Base-by-base conservation (phyloP, 108 stramenopile species). In the Skeletonema costatum region DNA sequence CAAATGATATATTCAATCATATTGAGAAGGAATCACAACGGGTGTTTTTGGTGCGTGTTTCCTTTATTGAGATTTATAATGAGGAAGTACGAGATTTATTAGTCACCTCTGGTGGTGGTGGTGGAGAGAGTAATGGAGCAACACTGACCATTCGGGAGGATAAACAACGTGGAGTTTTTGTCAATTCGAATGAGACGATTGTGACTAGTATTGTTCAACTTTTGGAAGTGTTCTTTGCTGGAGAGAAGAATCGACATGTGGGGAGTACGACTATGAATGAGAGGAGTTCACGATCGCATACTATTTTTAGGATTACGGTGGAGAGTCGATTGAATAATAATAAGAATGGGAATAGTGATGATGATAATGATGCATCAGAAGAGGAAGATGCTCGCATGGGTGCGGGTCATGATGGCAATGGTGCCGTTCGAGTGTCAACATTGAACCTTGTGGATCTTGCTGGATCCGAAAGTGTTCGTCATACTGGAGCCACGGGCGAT, bases 61-160 rank as follows among this genome's bases (percentile, higher is more conserved):
- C 96, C 29, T 99, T 97, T 73, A 85, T 99, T 64, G 99, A 99
- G 76, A 99, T 99, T 65, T 99, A 99, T 87, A 99, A 99, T 78
- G 99, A 99, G 83, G 94, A 98, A 63, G 97, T 99, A 5, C 79
- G 97, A 4, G 99, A 99, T 85, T 81, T 99, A 68, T 87, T 99
- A 0, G 87, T 75, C 16, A 21, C 53, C 9, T 70, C 66, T 2
- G 77, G 84, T 21, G 81, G 71, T 16, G 59, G 71, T 38, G 25
- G 25, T 25, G 25, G 25, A n/a, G 17, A 5, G 3, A 16, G 48
- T n/a, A 16, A 16, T 4, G 48, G 48, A 25, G 41, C 53, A 29
- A 82, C 86, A 1, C 53, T 95, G 13, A 75, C 85, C 38, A 89
- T 99, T 44, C 83, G 98, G 5, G 98, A 99, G 82, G 97, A 98